Base-by-base conservation (phyloP, 1,139 yeast genomes). In the Geotrichum histeridarum region DNA sequence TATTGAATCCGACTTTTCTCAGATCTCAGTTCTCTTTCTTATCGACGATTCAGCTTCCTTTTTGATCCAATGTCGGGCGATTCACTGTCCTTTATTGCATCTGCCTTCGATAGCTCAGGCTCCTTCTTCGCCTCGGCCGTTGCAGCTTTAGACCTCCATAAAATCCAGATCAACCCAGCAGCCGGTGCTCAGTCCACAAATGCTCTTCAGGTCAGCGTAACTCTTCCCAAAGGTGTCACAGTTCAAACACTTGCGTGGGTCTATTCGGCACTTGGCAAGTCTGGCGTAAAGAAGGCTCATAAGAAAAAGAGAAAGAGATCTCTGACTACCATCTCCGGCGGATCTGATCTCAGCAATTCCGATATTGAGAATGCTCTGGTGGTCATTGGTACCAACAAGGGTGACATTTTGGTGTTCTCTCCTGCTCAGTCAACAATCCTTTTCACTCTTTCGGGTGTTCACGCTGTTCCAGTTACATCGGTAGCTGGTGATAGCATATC, bases 101-200 rank as follows among this genome's bases (percentile, higher is more conserved):
- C 72, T 11, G 61, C 65, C 31, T 83, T 81, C 67, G 86, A 83
- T 69, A 76, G 82, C 11, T 68, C 78, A 0, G 83, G 84, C 27
- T 74, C 78, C 47, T 77, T 77, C 63, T 77, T 83, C 62, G 94
- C 95, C 17, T 79, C 82, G 50, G 90, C 82, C 0, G 73, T 81
- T 30, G 80, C 83, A 42, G 84, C 90, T 2, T 76, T 90, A 59
- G 95, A 89, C 66, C 76, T 83, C 8, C 93, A 87, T 65, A 82
- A 83, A 62, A 72, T 90, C 48, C 78, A 84, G 60, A 86, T 87
- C 46, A 39, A 45, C 14, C 43, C 54, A 36, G 51, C 47, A 3
- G 17, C 44, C 7, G 33, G 41, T n/a, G 44, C 54, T 46, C 48
- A 30, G 48, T 51, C 48, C 7, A 50, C 57, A 44, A 57, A 51